A percentile compares a stretch with the other conserved stretches of the same genome.
Evolutionary conservation across 2,329 filamentous ascomycete species (phyloP).

Genomic region (Paramyrothecium sp.): DNA sequence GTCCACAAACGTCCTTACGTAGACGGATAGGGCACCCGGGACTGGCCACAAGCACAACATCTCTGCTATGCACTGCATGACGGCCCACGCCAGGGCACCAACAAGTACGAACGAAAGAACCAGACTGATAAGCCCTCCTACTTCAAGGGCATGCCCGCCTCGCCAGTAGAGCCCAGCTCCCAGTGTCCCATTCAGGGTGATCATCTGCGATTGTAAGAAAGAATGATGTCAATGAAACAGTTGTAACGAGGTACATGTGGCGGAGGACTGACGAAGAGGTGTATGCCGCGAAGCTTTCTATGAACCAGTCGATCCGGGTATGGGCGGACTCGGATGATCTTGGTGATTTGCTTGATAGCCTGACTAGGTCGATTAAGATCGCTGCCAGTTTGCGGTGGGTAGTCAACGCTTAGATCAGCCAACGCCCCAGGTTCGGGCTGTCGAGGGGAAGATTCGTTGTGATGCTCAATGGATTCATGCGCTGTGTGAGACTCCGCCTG

Average conservation of each 20-base stretch:
- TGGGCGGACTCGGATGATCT: conserved; percentile 11
- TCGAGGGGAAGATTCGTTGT: not conserved
- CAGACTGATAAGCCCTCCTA: conserved; percentile 22
- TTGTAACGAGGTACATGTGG: not conserved
- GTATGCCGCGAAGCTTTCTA: conserved; percentile 20
- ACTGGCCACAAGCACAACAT: conserved; percentile 29
- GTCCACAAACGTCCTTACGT: conserved; percentile 29
- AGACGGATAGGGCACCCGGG: conserved; percentile 26
- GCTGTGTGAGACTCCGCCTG: not conserved
- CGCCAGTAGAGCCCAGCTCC: conserved; percentile 27
- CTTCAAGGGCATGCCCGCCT: conserved; percentile 23
- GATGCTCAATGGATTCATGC: not conserved
- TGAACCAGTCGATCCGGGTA: conserved; percentile 18
- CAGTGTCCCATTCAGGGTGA: conserved; percentile 23
- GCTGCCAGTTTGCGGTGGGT: not conserved
- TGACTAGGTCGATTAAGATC: not conserved
- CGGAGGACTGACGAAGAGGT: conserved; percentile 19
- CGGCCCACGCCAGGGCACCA: conserved; percentile 24
- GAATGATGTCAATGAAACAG: not conserved
- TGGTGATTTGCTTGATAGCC: conserved; percentile 4
- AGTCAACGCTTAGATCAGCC: not conserved
- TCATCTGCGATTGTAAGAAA: conserved; percentile 17
- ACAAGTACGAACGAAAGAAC: conserved; percentile 24
- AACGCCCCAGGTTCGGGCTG: not conserved
- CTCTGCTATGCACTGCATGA: conserved; percentile 29